Conservation (phyloP, 179 eudicot species). For the Beta lomatogona region DNA sequence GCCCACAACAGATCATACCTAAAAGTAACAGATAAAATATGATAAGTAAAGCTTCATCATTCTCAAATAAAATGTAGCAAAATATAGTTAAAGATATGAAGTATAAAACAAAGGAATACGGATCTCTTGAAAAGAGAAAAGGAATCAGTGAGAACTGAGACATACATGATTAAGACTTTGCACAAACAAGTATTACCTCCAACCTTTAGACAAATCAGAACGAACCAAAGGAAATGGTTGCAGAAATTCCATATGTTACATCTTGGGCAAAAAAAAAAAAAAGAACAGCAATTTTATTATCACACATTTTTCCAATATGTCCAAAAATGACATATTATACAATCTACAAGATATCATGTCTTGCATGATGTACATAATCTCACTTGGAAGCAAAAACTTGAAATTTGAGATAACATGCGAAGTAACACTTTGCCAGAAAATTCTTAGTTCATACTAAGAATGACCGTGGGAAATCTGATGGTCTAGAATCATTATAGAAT, state of each 20-base stretch:
- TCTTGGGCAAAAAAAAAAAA: not conserved
- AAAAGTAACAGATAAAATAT: not conserved
- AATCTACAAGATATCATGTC: too few relatives aligned
- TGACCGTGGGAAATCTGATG: too few relatives aligned
- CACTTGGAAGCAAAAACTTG: too few relatives aligned
- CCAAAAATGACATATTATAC: too few relatives aligned
- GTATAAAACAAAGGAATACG: not conserved
- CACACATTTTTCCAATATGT: too few relatives aligned
- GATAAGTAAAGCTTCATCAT: conserved; percentile 5
- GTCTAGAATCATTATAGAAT: too few relatives aligned
- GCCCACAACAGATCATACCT: conserved; percentile 2
- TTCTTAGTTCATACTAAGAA: too few relatives aligned
- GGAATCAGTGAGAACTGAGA: not conserved
- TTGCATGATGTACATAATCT: too few relatives aligned
- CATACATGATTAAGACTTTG: not conserved
- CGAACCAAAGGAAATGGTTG: not conserved
- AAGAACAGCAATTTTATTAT: too few relatives aligned
- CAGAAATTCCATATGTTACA: not conserved
- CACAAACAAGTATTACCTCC: not conserved
- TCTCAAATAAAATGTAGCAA: not conserved
- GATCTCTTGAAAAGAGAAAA: not conserved
- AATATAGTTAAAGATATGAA: not conserved
- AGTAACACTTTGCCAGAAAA: too few relatives aligned
- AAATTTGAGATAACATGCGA: too few relatives aligned
- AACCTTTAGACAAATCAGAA: not conserved